Evolutionary conservation across 129 eudicot genomes (phyloP).

Genomic region (Artemisia argyi): DNA sequence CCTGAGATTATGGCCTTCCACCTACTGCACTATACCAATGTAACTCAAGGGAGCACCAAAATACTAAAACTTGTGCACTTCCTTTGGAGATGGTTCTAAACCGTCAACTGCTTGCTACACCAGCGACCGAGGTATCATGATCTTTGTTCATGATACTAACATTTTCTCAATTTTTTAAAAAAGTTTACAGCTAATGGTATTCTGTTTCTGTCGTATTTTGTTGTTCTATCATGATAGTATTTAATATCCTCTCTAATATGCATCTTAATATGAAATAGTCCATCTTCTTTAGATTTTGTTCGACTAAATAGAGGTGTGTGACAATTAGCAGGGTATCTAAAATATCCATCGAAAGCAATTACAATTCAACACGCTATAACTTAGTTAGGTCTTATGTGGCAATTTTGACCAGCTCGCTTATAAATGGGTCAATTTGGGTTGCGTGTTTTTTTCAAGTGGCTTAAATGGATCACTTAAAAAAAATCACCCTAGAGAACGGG

Average conservation of each 20-base stretch:
- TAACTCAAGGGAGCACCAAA: constrained; percentile 81
- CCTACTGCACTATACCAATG: constrained; percentile 81
- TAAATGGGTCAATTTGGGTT: neutral
- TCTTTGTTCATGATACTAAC: neutral
- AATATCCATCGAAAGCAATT: neutral
- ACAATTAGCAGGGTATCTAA: neutral
- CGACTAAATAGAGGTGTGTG: neutral
- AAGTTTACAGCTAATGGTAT: neutral
- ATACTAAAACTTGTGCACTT: constrained; percentile 66
- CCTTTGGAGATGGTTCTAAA: too few species aligned
- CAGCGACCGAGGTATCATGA: constrained; percentile 56
- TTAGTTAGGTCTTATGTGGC: too few species aligned
- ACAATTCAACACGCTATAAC: too few species aligned
- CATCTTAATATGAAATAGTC: neutral
- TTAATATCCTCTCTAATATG: neutral
- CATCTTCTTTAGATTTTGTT: neutral
- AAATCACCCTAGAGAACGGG: neutral
- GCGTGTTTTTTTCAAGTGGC: too few species aligned
- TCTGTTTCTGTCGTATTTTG: constrained; percentile 7
- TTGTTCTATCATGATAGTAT: neutral
- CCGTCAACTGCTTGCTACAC: constrained; percentile 54
- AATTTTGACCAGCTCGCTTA: neutral
- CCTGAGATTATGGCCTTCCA: constrained; percentile 75
- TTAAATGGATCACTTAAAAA: too few species aligned
- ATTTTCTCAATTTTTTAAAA: neutral